Base-by-base conservation (phyloP, 768 basidiomycete genomes). In the Hygrocybe punicea region DNA sequence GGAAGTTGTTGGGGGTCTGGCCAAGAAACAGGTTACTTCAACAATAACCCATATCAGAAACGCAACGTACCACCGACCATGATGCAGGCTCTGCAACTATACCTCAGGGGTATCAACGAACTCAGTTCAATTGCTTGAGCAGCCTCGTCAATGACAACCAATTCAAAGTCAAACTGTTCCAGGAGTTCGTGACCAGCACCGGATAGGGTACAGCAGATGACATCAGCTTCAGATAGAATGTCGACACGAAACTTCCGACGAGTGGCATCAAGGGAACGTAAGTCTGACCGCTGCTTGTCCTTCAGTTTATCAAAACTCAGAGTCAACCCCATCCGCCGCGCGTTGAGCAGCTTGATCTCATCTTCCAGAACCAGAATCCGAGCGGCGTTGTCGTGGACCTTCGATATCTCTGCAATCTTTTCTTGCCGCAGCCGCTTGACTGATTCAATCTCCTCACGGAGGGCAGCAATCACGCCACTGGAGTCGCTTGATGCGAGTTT, bases 81-180 rank as follows among this genome's bases (percentile, higher is more conserved):
- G 56, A 98, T 84, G 66, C 93, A 97, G 29, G 85, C 83, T 51
- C 78, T 79, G 61, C 86, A 89, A 25, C 81, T 81, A 71, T 93
- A 98, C 70, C 91, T 97, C 60, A 99, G 77, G 37, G 97, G 97
- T 57, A 99, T 98, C 59, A 99, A 73, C 7, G 96, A 92, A 61
- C 91, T 93, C 40, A 98, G 79, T 71, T 99, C 97, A 47, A 98
- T 89, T 14, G 95, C 88, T 71, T 99, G 97, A 1, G 96, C 96
- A 1, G 97, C 97, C 71, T 99, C 97, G 66, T 99, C 97, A 58
- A 99, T 96, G 69, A 99, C 86, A 63, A 99, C 82, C 73, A 96
- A 91, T 63, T 97, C 95, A 67, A 98, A 98, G 51, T 95, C 89
- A 60, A 91, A 82, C 35, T 81, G 78, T 56, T 89, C 84, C 40